Percentiles rank a stretch among this genome's conserved stretches.
phyloP scores from a whole-genome alignment of 257 asterid genomes.

The Nicotiana noctiflora region DNA sequence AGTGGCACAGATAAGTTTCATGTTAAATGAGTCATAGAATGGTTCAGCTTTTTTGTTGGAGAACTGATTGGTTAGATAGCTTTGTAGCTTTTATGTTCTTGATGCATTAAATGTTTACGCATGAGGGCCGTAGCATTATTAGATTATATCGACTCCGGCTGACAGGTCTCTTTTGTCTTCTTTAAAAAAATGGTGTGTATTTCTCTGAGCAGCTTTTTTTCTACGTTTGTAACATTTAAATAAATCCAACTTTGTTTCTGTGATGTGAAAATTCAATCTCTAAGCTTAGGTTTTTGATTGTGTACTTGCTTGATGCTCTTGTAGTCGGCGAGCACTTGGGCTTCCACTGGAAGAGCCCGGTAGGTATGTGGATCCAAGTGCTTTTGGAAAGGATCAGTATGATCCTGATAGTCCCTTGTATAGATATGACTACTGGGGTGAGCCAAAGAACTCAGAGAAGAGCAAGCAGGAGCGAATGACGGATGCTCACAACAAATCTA shows the following conservation, averaged over 20 bases:
- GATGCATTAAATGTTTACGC: too few relatives aligned
- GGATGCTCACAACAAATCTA: slow-evolving; percentile 84
- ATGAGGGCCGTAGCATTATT: not conserved
- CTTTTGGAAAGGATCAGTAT: slow-evolving; percentile 74
- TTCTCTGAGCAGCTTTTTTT: too few relatives aligned
- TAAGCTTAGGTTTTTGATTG: not conserved
- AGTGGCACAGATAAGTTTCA: not conserved
- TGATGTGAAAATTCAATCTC: not conserved
- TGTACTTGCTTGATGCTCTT: slow-evolving; percentile 9
- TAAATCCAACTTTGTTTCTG: not conserved
- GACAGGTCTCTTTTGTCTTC: not conserved
- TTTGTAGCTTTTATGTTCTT: too few relatives aligned
- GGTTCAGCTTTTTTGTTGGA: too few relatives aligned
- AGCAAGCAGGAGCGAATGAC: slow-evolving; percentile 80
- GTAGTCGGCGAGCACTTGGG: slow-evolving; percentile 88
- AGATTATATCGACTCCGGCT: not conserved
- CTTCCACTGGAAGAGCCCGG: slow-evolving; percentile 94
- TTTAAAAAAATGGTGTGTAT: not conserved
- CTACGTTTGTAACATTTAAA: not conserved
- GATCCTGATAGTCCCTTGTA: slow-evolving; percentile 76
- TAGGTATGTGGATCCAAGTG: slow-evolving; percentile 59
- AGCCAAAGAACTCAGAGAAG: slow-evolving; percentile 95
- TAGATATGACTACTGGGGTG: slow-evolving; percentile 98
- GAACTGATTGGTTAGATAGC: too few relatives aligned
- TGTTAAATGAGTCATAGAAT: not conserved